Evolutionary conservation across 1,139 yeast genomes (phyloP).

Genomic region (Sugiyamaella castrensis): DNA sequence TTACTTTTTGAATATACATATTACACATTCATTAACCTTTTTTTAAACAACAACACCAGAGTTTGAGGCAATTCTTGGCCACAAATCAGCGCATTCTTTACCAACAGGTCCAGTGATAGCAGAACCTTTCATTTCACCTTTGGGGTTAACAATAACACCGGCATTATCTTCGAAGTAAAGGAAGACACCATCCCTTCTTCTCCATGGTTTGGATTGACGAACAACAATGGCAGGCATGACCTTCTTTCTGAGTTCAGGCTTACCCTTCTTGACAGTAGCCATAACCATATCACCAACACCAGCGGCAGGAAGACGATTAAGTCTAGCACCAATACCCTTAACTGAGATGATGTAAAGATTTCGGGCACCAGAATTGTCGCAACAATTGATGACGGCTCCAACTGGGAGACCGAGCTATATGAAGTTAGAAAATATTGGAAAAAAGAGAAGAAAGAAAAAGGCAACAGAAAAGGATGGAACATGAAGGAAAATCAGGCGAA

Average conservation of each 20-base stretch:
- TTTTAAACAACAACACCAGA: slow-evolving; percentile 99
- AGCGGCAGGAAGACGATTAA: slow-evolving; percentile 99
- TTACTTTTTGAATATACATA: slow-evolving; percentile 13
- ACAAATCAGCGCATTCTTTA: slow-evolving; percentile 99
- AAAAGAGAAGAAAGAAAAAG: background rate
- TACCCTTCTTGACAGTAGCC: slow-evolving; percentile 99
- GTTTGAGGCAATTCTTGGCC: slow-evolving; percentile 99
- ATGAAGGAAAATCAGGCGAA: too few relatives aligned
- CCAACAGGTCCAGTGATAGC: slow-evolving; percentile 99
- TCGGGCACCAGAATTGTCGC: slow-evolving; percentile 99
- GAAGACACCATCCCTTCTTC: slow-evolving; percentile 99
- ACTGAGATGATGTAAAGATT: slow-evolving; percentile 98
- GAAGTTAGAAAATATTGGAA: slow-evolving; percentile 13
- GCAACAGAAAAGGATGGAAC: too few relatives aligned
- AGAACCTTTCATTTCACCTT: slow-evolving; percentile 99
- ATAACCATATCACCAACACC: slow-evolving; percentile 99
- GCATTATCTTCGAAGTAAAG: slow-evolving; percentile 99
- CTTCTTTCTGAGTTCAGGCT: slow-evolving; percentile 99
- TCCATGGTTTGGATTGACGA: slow-evolving; percentile 99
- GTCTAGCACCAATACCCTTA: slow-evolving; percentile 99
- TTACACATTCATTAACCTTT: slow-evolving; percentile 7
- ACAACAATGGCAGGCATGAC: slow-evolving; percentile 99
- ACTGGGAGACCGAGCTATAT: slow-evolving; percentile 94
- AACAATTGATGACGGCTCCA: slow-evolving; percentile 99
- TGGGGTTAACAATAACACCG: slow-evolving; percentile 99